A percentile compares a stretch with the other conserved stretches of the same genome.
Evolutionary conservation across 2,329 filamentous ascomycete species (phyloP).

Genomic region (Ophiostoma perfectum): DNA sequence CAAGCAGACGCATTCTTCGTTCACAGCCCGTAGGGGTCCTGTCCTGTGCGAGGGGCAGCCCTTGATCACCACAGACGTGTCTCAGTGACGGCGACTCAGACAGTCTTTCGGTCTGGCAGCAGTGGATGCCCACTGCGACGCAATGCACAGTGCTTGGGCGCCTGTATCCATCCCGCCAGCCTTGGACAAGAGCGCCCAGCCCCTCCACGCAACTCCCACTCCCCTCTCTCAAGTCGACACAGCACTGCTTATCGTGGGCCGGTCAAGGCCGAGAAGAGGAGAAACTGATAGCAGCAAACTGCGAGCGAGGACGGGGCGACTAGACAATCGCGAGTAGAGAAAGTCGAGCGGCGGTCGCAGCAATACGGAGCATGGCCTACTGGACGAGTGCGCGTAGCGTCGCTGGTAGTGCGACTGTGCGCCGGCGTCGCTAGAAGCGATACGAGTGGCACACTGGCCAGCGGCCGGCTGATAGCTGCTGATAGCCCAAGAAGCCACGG

Average conservation of each 20-base stretch:
- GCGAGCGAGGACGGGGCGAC: not conserved
- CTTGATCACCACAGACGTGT: not conserved
- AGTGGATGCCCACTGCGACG: not conserved
- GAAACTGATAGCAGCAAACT: not conserved
- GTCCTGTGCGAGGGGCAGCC: not conserved
- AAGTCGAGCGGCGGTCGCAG: not conserved
- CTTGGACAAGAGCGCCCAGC: not conserved
- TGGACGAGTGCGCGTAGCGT: not conserved
- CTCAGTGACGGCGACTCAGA: not conserved
- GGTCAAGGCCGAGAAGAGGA: conserved; percentile 5
- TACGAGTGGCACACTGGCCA: not conserved
- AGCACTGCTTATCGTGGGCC: not conserved
- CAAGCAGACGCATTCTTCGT: not conserved
- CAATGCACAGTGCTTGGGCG: too few species aligned
- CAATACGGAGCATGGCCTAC: not conserved
- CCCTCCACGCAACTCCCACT: not conserved
- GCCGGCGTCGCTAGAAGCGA: not conserved
- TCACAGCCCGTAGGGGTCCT: not conserved
- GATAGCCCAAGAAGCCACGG: not conserved
- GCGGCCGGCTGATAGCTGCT: not conserved
- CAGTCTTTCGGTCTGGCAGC: not conserved
- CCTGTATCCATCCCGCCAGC: not conserved
- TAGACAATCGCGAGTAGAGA: too few species aligned
- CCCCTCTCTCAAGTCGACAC: not conserved
- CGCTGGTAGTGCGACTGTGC: not conserved